Evolutionary conservation across 1,284 basidiomycete species (phyloP).

Genomic region (Ceratobasidium sp.): DNA sequence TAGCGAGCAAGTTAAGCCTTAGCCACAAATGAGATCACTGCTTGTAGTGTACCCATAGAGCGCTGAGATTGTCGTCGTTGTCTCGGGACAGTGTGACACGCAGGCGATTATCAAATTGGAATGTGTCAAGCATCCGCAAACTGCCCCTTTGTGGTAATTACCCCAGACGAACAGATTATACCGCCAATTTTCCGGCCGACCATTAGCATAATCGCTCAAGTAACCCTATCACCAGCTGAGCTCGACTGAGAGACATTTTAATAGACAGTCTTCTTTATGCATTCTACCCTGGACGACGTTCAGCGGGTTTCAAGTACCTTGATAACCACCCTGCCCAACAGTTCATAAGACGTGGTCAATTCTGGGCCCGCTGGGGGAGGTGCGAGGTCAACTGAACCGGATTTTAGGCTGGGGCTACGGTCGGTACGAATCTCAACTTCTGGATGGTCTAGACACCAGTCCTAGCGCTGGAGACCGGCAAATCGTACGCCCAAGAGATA

Average conservation of each 20-base stretch:
- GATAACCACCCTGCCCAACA: background rate
- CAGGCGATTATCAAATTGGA: conserved; percentile 5
- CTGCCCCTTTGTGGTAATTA: background rate
- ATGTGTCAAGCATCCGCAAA: conserved; percentile 2
- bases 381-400: no score
- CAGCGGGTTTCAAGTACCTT: background rate
- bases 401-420: no score
- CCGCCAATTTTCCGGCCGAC: background rate
- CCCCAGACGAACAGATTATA: background rate
- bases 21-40: conserved; percentile 3
- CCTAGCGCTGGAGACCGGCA: no score
- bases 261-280: background rate
- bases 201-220: background rate
- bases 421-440: no score
- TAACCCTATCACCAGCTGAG: background rate
- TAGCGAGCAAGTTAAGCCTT: background rate
- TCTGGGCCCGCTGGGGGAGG: no score
- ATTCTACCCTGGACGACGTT: background rate
- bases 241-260: conserved; percentile 10
- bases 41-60: background rate
- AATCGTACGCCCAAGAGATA: no score
- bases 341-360: background rate
- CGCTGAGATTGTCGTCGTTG: conserved; percentile 1
- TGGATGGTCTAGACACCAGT: no score
- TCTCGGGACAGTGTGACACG: background rate